These are phyloP conservation scores for Meira miltonrushii DNA, from an alignment of 1,284 basidiomycete genomes.

Conservation along the genomic window DNA sequence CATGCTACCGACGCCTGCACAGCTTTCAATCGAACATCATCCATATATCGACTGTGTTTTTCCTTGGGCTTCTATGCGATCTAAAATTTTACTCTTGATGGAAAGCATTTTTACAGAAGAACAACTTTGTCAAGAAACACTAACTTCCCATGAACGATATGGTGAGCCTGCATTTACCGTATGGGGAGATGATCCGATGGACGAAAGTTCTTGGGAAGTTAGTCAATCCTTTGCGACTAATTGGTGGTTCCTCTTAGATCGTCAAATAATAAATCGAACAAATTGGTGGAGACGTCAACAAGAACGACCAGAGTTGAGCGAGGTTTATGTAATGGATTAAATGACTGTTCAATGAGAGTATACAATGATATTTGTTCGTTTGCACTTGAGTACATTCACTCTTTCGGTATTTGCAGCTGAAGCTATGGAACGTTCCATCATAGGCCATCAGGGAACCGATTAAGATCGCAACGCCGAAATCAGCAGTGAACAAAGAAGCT, in stretches of 20 bases:
- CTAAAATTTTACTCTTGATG: conserved; percentile 22
- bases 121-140: conserved; percentile 20
- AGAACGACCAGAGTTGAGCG: no score
- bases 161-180: not conserved
- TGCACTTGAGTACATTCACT: no score
- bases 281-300: conserved; percentile 2
- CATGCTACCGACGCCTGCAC: conserved; percentile 6
- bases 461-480: no score
- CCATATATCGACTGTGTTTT: conserved; percentile 26
- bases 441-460: no score
- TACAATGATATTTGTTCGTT: no score
- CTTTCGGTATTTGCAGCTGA: no score
- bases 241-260: not conserved
- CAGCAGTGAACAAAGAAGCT: no score
- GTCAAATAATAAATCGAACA: not conserved
- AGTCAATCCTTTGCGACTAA: not conserved
- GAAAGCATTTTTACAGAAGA: conserved; percentile 22
- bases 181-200: not conserved
- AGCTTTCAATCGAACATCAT: conserved; percentile 13
- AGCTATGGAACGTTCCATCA: no score
- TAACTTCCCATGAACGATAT: not conserved
- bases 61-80: conserved; percentile 25
- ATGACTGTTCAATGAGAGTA: no score
- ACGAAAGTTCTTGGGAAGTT: not conserved
- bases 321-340: no score